Evolutionary conservation across 441 rosid species (phyloP).

Genomic region (Euphorbia schlechtendalii): DNA sequence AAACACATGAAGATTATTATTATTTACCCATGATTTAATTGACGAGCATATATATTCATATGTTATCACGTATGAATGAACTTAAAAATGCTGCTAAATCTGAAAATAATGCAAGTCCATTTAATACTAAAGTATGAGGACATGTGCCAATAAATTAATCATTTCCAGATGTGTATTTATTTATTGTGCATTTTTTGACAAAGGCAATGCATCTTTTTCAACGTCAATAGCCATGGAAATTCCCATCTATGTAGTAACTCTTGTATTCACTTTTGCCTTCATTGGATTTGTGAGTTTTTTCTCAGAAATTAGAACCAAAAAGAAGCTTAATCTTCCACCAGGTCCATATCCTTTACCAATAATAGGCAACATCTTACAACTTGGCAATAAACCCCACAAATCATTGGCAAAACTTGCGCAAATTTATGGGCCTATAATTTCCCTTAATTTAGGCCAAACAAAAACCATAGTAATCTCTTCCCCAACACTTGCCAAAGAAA

Average conservation of each 20-base stretch:
- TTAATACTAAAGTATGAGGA: too few species aligned
- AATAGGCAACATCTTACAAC: constrained; percentile 15
- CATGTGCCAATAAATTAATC: too few species aligned
- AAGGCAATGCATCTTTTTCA: too few species aligned
- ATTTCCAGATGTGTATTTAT: too few species aligned
- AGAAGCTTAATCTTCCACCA: neutral
- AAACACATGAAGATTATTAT: too few species aligned
- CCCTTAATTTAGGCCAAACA: constrained; percentile 11
- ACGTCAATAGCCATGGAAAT: neutral
- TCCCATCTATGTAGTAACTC: neutral
- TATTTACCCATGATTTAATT: too few species aligned
- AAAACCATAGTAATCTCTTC: constrained; percentile 20
- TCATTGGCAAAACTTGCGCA: constrained; percentile 19
- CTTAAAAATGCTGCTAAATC: too few species aligned
- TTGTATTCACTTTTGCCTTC: constrained; percentile 32
- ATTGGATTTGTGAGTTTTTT: constrained; percentile 18
- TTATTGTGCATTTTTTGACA: too few species aligned
- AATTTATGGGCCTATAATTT: constrained; percentile 18
- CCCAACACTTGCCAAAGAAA: constrained; percentile 13
- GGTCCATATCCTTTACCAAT: constrained; percentile 9
- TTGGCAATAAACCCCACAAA: constrained; percentile 18
- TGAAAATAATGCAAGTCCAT: too few species aligned
- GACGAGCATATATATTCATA: too few species aligned
- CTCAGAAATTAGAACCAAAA: neutral
- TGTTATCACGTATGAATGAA: too few species aligned